phyloP scores from a whole-genome alignment of 2,329 filamentous ascomycete genomes.

The Byssochlamys sp. region DNA sequence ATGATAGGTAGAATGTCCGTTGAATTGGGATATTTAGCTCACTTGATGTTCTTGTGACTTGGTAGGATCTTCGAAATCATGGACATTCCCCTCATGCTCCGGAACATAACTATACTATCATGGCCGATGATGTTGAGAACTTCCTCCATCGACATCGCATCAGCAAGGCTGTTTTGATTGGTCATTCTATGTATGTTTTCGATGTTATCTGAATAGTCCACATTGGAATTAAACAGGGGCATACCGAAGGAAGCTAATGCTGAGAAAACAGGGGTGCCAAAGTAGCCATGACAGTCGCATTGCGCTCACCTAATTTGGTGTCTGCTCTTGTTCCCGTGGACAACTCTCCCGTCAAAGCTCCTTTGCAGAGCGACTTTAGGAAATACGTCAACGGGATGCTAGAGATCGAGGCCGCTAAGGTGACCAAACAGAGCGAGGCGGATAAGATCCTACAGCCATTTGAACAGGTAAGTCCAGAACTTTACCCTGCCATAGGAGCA shows the following conservation, averaged over 20 bases:
- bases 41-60: not conserved
- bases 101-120: slow-evolving; percentile 67
- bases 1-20: not conserved
- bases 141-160: slow-evolving; percentile 68
- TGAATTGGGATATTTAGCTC: not conserved
- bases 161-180: slow-evolving; percentile 66
- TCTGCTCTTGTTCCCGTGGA: slow-evolving; percentile 72
- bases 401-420: slow-evolving; percentile 59
- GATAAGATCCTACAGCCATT: slow-evolving; percentile 67
- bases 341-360: slow-evolving; percentile 78
- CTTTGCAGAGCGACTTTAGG: slow-evolving; percentile 63
- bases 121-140: slow-evolving; percentile 71
- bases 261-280: slow-evolving; percentile 65
- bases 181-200: slow-evolving; percentile 71
- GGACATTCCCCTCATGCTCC: slow-evolving; percentile 73
- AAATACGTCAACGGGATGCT: slow-evolving; percentile 79
- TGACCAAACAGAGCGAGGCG: slow-evolving; percentile 65
- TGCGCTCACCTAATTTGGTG: slow-evolving; percentile 59
- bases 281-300: slow-evolving; percentile 76
- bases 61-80: slow-evolving; percentile 80
- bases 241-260: not conserved
- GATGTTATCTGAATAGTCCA: not conserved
- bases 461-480: slow-evolving; percentile 48
- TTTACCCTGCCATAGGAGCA: not conserved
- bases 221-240: not conserved